Percentiles rank a stretch among this genome's conserved stretches.
Evolutionary conservation across 345 rosid genomes (phyloP).

Genomic region (Salix purpurea): DNA sequence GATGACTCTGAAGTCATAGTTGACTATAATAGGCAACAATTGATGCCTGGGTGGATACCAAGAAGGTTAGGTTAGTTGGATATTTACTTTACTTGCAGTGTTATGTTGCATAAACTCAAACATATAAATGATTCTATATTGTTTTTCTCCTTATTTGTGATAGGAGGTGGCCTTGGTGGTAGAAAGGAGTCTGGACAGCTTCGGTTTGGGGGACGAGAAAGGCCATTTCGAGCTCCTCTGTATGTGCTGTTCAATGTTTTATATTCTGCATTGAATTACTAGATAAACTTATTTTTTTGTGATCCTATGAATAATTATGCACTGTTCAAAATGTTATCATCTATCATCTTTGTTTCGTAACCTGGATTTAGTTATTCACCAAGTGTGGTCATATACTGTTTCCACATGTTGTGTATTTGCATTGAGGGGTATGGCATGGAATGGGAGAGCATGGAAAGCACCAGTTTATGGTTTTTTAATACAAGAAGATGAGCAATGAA

Average conservation of each 20-base stretch:
- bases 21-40: conserved; percentile 77
- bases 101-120: background rate
- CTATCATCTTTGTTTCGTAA: background rate
- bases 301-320: background rate
- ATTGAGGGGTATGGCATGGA: background rate
- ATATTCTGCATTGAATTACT: conserved; percentile 7
- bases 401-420: background rate
- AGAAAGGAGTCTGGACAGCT: conserved; percentile 91
- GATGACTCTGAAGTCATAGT: conserved; percentile 76
- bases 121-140: background rate
- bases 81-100: background rate
- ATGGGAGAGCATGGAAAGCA: background rate
- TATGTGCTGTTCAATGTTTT: conserved; percentile 28
- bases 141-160: background rate
- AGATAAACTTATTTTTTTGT: background rate
- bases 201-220: conserved; percentile 94
- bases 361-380: background rate
- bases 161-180: conserved; percentile 98
- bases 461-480: background rate
- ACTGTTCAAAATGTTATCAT: background rate
- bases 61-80: conserved; percentile 76
- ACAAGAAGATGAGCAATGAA: background rate
- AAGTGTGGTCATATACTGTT: background rate
- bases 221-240: conserved; percentile 97
- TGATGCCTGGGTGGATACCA: conserved; percentile 99